Percentiles rank a stretch among this genome's conserved stretches.
Evolutionary conservation across 345 rosid genomes (phyloP).

Genomic region (Orychophragmus violaceus): DNA sequence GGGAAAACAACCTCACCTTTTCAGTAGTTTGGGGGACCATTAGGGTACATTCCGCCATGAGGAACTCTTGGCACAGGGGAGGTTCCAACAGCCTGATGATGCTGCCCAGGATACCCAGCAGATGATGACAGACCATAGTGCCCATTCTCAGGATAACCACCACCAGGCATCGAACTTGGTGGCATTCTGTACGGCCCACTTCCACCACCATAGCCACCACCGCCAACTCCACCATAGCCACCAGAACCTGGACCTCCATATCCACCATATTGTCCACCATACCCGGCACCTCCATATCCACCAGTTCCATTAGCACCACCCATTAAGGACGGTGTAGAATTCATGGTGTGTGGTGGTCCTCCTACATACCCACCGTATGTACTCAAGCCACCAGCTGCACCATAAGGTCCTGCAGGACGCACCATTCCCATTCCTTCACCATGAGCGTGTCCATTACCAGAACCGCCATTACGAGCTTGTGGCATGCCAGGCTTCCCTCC

Average conservation of each 20-base stretch:
- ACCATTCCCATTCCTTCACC: conserved; percentile 65
- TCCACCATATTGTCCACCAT: conserved; percentile 49
- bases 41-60: conserved; percentile 75
- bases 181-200: conserved; percentile 59
- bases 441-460: too few species aligned
- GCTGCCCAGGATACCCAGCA: conserved; percentile 55
- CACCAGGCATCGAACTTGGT: too few species aligned
- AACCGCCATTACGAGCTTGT: conserved; percentile 34
- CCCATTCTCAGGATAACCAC: conserved; percentile 58
- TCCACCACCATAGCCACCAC: conserved; percentile 42
- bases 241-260: conserved; percentile 58
- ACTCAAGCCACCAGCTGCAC: conserved; percentile 23
- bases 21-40: conserved; percentile 63
- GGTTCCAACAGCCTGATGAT: conserved; percentile 54
- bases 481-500: too few species aligned
- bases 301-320: conserved; percentile 37
- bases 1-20: conserved; percentile 39
- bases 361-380: conserved; percentile 43
- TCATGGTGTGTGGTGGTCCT: conserved; percentile 48
- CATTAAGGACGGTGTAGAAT: conserved; percentile 41
- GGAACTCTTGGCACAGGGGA: conserved; percentile 68
- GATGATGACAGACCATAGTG: conserved; percentile 56
- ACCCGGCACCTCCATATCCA: conserved; percentile 37
- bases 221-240: conserved; percentile 34
- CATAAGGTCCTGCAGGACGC: conserved; percentile 41